Evolutionary conservation across 768 basidiomycete species (phyloP), one percentile per base, ranked within the genome.

Genomic region (Leccinum fibrillosum): DNA sequence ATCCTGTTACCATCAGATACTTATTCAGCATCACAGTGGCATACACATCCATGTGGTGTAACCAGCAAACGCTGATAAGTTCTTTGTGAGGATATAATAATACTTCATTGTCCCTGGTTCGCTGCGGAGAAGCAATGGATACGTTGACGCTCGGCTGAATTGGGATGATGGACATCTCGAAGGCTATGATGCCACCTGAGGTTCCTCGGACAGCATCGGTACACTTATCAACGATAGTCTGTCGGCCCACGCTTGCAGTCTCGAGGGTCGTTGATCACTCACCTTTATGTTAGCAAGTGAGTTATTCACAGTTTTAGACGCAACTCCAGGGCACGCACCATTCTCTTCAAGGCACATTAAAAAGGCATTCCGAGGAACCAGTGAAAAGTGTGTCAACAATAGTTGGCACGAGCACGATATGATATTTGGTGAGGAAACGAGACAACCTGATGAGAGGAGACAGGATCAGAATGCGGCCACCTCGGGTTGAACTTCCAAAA

Each of bases 1-100:
- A 15, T 68, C 11, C 13, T n/a, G n/a, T n/a, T n/a, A n/a, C n/a
- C n/a, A 72, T 69, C 72, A 69, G 19, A 73, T 50, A 53, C 74
- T 75, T 49, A 54, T 73, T 75, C 21, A 62, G 60, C 30, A 64
- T 55, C 28, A 71, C 53, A 9, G 59, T 67, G 6, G 69, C 58
- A 4, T 69, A 72, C 61, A 37, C 19, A 17, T 54, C 15, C 34
- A 17, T 11, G 47, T 62, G 32, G 62, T 11, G 30, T 32, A 32
- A 32, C 30, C 30, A 12, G 30, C 30, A 32, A 32, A 32, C 30
- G 11, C 30, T 4, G 30, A 11, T 12, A 32, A 32, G 30, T 4
- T 32, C 30, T 32, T 32, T 4, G 28, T 30, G 28, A 30, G 28
- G 10, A 30, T 30, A 30, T 1, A 11, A 32, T 32, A 1, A 32